Evolutionary conservation across 2,329 filamentous ascomycete genomes (phyloP).

Genomic region (Diaporthe citrichinensis): DNA sequence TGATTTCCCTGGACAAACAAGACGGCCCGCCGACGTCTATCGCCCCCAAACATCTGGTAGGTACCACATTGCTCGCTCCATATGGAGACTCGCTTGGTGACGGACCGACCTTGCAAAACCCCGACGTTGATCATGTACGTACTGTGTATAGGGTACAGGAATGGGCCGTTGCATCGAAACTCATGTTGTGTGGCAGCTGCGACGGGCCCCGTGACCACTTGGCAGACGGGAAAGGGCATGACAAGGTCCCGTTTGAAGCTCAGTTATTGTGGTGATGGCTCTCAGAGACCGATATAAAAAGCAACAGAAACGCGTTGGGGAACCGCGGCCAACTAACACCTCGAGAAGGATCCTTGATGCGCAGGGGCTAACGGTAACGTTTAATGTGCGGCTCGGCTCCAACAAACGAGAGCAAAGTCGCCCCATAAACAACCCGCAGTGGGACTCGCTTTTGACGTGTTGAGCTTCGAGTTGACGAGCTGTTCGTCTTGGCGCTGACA

Average conservation of each 20-base stretch:
- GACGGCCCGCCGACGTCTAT: constrained; percentile 12
- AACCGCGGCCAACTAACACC: neutral
- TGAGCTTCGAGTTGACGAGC: constrained; percentile 30
- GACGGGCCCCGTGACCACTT: constrained; percentile 4
- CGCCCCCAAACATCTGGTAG: constrained; percentile 3
- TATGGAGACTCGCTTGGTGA: neutral
- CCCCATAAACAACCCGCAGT: constrained; percentile 28
- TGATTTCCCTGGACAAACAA: constrained; percentile 6
- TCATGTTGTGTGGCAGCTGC: neutral
- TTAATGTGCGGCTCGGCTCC: constrained; percentile 18
- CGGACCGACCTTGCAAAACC: neutral
- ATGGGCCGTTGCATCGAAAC: neutral
- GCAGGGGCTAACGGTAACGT: constrained; percentile 5
- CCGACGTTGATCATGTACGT: neutral
- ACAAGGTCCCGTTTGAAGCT: neutral
- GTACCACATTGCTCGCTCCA: neutral
- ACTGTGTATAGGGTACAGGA: neutral
- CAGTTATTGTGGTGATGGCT: neutral
- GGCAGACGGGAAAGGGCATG: neutral
- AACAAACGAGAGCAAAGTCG: constrained; percentile 18
- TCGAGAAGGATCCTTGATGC: neutral
- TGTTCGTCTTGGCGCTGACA: constrained; percentile 19
- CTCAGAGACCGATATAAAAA: neutral
- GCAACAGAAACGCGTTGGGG: constrained; percentile 7
- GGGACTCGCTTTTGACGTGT: constrained; percentile 24